Evolutionary conservation across 2,329 filamentous ascomycete species (phyloP).

Genomic region (Epichloe amarillans): DNA sequence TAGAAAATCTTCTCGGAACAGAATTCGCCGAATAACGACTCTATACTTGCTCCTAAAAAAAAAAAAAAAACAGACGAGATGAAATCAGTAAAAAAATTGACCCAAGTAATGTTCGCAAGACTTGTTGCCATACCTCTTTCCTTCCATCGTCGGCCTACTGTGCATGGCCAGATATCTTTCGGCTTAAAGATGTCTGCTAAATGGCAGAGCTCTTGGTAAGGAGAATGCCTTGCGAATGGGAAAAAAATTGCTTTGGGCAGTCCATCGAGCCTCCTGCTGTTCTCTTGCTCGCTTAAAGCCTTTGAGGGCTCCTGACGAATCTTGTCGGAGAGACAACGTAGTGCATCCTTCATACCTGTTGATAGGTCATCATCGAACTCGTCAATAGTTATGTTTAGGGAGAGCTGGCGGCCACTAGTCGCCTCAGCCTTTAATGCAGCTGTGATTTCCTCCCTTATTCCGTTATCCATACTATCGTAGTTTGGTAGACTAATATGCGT

Average conservation of each 20-base stretch:
- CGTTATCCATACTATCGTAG: slow-evolving; percentile 4
- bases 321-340: neutral
- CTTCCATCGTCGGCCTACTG: slow-evolving; percentile 54
- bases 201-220: slow-evolving; percentile 63
- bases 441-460: slow-evolving; percentile 5
- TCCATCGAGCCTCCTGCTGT: neutral
- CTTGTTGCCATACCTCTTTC: slow-evolving; percentile 25
- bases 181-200: slow-evolving; percentile 57
- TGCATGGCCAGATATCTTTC: slow-evolving; percentile 72
- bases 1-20: slow-evolving; percentile 49
- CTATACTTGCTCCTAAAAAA: slow-evolving; percentile 42
- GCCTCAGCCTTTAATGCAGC: slow-evolving; percentile 7
- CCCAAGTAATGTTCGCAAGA: neutral
- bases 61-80: neutral
- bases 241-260: slow-evolving; percentile 43
- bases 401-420: slow-evolving; percentile 13
- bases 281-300: neutral
- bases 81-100: neutral
- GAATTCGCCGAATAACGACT: slow-evolving; percentile 54
- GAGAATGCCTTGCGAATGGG: slow-evolving; percentile 83
- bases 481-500: slow-evolving; percentile 10
- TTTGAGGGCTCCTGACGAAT: neutral
- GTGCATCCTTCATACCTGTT: slow-evolving; percentile 1
- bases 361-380: slow-evolving; percentile 9
- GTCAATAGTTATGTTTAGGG: slow-evolving; percentile 13